Percentiles rank a stretch among this genome's conserved stretches.
These are phyloP conservation scores for Claviceps pusilla DNA, from an alignment of 2,329 filamentous ascomycete genomes.

Conservation along the genomic window DNA sequence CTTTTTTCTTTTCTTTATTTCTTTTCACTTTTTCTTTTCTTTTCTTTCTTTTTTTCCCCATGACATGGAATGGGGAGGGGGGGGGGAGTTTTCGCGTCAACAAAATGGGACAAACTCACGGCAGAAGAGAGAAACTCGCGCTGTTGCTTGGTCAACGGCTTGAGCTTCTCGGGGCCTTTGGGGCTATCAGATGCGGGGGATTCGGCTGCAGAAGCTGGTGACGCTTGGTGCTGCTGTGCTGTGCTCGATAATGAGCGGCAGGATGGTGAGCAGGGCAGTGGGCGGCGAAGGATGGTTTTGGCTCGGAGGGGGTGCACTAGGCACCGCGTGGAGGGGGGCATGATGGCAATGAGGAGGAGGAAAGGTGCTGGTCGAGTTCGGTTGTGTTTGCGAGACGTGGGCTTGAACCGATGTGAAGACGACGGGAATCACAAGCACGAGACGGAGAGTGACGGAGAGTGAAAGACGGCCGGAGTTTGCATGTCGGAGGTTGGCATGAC, in stretches of 20 bases:
- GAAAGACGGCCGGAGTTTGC: background rate
- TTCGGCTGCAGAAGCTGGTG: background rate
- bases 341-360: background rate
- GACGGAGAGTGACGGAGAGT: background rate
- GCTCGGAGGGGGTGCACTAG: conserved; percentile 6
- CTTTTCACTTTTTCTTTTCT: no score
- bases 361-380: background rate
- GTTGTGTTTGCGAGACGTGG: background rate
- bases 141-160: conserved; percentile 54
- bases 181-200: background rate
- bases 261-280: background rate
- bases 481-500: background rate
- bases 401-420: background rate
- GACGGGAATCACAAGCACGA: background rate
- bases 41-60: no score
- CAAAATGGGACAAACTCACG: conserved; percentile 23
- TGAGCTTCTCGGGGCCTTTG: conserved; percentile 12
- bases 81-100: background rate
- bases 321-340: conserved; percentile 9
- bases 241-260: conserved; percentile 6
- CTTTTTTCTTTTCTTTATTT: background rate
- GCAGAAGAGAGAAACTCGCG: conserved; percentile 62
- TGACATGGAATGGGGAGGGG: background rate
- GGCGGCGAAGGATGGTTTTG: conserved; percentile 1
- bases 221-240: conserved; percentile 1